Evolutionary conservation across 1,139 yeast genomes (phyloP), one percentile per base, ranked within the genome.

Genomic region (Lodderomyces parapsilosis): DNA sequence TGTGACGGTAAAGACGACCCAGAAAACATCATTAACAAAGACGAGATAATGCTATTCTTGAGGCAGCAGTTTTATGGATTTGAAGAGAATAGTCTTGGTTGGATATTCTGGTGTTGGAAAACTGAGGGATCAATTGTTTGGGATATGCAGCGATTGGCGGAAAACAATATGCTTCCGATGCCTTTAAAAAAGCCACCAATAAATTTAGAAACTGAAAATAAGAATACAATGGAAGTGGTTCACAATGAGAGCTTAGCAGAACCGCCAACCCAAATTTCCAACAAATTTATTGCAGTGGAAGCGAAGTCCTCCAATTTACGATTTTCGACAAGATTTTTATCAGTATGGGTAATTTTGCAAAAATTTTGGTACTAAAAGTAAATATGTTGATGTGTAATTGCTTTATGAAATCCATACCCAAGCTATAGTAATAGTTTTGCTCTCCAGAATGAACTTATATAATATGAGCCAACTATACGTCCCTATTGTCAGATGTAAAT

Each of bases 31-130:
- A 36, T 7, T 14, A 38, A 36, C 17, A 51, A 45, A 36, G 36
- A 44, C 2, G 54, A 58, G 25, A 57, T 60, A 2, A 54, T 46
- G 44, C 32, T 30, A 8, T 61, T 53, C 44, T 45, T 60, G 6
- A 44, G 47, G 23, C 49, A 52, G 9, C 63, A 60, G 43, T 49
- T 60, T 47, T 51, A 55, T 17, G 50, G 53, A 0, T 60, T 49
- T 43, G 50, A 46, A 32, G 42, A 44, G 14, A 47, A 50, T 23
- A 45, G 50, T 14, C 44, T 44, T 31, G 64, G 64, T 11, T 59
- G 63, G 64, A 58, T 56, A 18, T 60, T 57, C 37, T 59, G 64
- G 64, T 52, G 58, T 40, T 59, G 46, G 47, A 59, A 58, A 43
- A 58, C 64, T 1, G 64, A 60, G 43, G 42, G 41, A n/a, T 44